Percentiles rank a stretch among this genome's conserved stretches.
phyloP scores from a whole-genome alignment of 192 early-diverging fungal genomes.

The Coemansia aciculifera region DNA sequence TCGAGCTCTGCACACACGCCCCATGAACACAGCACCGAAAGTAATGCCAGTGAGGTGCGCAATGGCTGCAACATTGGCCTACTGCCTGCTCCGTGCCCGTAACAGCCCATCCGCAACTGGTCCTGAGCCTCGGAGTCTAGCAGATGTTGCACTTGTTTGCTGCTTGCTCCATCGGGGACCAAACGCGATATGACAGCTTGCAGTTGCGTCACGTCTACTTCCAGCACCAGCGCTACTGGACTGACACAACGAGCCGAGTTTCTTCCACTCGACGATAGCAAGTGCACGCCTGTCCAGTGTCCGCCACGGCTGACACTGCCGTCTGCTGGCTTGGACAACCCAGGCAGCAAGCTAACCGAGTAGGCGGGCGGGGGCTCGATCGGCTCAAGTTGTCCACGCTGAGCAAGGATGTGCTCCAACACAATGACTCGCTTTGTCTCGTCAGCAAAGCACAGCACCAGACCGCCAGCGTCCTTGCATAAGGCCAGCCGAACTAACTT shows the following conservation, averaged over 20 bases:
- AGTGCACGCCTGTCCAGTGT: slow-evolving; percentile 9
- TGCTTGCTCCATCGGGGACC: slow-evolving; percentile 19
- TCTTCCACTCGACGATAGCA: slow-evolving; percentile 7
- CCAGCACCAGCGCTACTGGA: slow-evolving; percentile 22
- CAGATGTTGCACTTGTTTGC: slow-evolving; percentile 24
- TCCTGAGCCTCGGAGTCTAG: slow-evolving; percentile 8
- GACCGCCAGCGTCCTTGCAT: slow-evolving; percentile 14
- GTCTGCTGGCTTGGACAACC: neutral
- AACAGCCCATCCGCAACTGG: neutral
- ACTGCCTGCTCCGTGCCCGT: neutral
- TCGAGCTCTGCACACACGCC: slow-evolving; percentile 39
- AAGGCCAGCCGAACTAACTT: slow-evolving; percentile 19
- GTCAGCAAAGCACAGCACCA: slow-evolving; percentile 36
- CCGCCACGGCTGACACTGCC: neutral
- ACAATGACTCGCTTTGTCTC: slow-evolving; percentile 14
- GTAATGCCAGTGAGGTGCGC: slow-evolving; percentile 26
- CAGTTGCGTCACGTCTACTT: slow-evolving; percentile 36
- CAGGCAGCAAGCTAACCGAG: slow-evolving; percentile 12
- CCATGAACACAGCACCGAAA: slow-evolving; percentile 51
- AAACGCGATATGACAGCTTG: slow-evolving; percentile 23
- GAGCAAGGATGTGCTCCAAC: slow-evolving; percentile 13
- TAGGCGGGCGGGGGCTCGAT: neutral
- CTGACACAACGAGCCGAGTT: neutral
- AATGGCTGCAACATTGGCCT: slow-evolving; percentile 13
- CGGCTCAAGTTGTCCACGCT: slow-evolving; percentile 3